Evolutionary conservation across 306 rosid genomes (phyloP), one percentile per base, ranked within the genome.

Genomic region (Hippophae tibetana): DNA sequence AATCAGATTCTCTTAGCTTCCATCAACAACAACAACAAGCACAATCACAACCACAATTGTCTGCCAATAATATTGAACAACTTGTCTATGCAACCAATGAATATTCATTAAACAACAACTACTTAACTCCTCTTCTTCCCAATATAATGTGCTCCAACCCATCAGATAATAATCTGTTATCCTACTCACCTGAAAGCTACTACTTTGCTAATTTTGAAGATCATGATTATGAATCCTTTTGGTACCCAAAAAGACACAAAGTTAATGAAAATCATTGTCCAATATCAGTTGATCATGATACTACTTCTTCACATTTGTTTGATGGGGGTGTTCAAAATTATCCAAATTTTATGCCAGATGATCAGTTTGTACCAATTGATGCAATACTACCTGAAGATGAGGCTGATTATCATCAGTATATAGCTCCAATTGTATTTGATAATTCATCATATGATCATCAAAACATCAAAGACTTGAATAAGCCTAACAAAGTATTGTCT

Each of bases 161-260:
- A 31, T 42, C 52, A 31, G 43, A 42, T 27, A 18, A 45, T 11
- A 1, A 13, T n/a, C 43, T 47, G 5, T 13, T 27, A 10, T 31
- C 61, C 53, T 3, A 49, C 53, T 23, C n/a, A 49, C 6, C 70
- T 31, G 56, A 57, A 12, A 52, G 9, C 47, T 51, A 43, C n/a
- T 23, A 41, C 13, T 7, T 44, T 23, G 43, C 18, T 6, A 12
- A 57, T 42, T 18, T 46, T 0, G 50, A 26, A 3, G 42, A 47
- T 2, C 47, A 45, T n/a, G 53, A 59, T 7, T 18, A 14, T 54
- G 58, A 26, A 11, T 47, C n/a, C 62, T 48, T n/a, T 46, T 55
- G 54, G n/a, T 70, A 56, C 65, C 56, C 51, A 9, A 62, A 67
- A 51, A 52, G 66, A 56, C 76, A 25, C 12, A 59, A 59, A 60